Conservation (phyloP, 2,329 filamentous ascomycete species). For the Waltergamsia citrina region DNA sequence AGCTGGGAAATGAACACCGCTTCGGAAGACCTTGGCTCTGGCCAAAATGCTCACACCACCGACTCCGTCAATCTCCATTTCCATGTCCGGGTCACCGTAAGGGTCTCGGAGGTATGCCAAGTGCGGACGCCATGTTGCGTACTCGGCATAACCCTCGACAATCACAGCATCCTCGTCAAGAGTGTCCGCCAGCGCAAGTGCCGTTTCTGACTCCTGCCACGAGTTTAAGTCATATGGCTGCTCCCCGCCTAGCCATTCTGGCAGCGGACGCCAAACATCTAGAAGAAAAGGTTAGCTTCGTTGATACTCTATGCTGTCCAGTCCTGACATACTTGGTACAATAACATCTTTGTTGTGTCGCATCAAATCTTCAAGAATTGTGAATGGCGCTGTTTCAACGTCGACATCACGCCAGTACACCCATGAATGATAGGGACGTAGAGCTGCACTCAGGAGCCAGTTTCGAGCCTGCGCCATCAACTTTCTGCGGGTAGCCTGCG, state of each 20-base stretch:
- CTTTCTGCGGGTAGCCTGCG: slow-evolving; percentile 87
- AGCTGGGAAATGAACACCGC: slow-evolving; percentile 92
- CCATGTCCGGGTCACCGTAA: slow-evolving; percentile 96
- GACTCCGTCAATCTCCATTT: slow-evolving; percentile 98
- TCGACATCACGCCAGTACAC: slow-evolving; percentile 99
- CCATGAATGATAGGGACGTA: slow-evolving; percentile 95
- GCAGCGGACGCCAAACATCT: slow-evolving; percentile 98
- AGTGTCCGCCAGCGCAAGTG: slow-evolving; percentile 83
- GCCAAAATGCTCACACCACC: slow-evolving; percentile 95
- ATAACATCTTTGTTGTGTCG: slow-evolving; percentile 98
- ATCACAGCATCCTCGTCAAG: slow-evolving; percentile 97
- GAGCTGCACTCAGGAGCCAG: slow-evolving; percentile 87
- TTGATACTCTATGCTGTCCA: not conserved
- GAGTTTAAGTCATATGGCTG: slow-evolving; percentile 98
- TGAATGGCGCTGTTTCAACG: slow-evolving; percentile 93
- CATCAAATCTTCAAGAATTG: slow-evolving; percentile 96
- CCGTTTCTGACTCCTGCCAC: slow-evolving; percentile 98
- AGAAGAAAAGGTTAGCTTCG: slow-evolving; percentile 13
- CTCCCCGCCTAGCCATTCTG: slow-evolving; percentile 96
- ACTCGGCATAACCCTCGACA: slow-evolving; percentile 97
- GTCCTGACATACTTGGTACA: slow-evolving; percentile 71
- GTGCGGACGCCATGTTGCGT: slow-evolving; percentile 96
- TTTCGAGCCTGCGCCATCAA: slow-evolving; percentile 97
- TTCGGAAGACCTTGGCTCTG: slow-evolving; percentile 90
- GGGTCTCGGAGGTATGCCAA: slow-evolving; percentile 93